Percentiles rank a stretch among this genome's conserved stretches.
These are phyloP conservation scores for Fusarium gaditjirri DNA, from an alignment of 2,329 filamentous ascomycete species.

Conservation along the genomic window DNA sequence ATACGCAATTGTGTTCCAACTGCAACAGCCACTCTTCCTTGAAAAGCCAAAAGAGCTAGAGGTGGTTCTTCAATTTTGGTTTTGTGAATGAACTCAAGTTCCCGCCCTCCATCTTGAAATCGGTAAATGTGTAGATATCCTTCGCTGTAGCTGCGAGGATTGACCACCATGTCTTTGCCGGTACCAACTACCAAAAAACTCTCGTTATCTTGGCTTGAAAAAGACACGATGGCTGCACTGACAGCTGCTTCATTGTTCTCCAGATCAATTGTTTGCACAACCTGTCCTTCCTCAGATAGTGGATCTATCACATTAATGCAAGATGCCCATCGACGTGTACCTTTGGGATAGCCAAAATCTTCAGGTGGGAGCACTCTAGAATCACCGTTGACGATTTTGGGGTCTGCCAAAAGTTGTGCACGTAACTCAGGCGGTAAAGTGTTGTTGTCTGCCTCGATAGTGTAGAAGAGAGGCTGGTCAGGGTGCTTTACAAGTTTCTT, in stretches of 20 bases:
- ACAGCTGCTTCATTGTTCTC: constrained; percentile 92
- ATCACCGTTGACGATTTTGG: constrained; percentile 76
- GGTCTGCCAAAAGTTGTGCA: constrained; percentile 78
- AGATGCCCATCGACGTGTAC: constrained; percentile 89
- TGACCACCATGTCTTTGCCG: constrained; percentile 86
- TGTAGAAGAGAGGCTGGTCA: constrained; percentile 89
- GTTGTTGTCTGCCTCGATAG: constrained; percentile 93
- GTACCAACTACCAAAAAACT: constrained; percentile 94
- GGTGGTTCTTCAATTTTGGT: constrained; percentile 92
- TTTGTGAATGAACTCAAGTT: constrained; percentile 95
- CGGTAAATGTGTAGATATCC: constrained; percentile 95
- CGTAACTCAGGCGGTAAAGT: constrained; percentile 84
- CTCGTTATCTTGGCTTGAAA: constrained; percentile 89
- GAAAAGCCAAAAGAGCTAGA: constrained; percentile 90
- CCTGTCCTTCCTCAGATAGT: constrained; percentile 72
- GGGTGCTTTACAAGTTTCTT: constrained; percentile 89
- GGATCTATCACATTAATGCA: constrained; percentile 95
- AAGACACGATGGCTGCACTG: constrained; percentile 84
- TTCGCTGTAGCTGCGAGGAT: constrained; percentile 77
- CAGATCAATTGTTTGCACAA: constrained; percentile 82
- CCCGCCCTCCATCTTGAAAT: constrained; percentile 85
- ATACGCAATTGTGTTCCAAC: constrained; percentile 84
- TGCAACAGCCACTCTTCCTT: constrained; percentile 88
- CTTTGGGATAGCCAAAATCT: constrained; percentile 90
- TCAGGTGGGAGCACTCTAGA: constrained; percentile 76